Evolutionary conservation across 768 basidiomycete genomes (phyloP), one percentile per base, ranked within the genome.

Genomic region (Pleurotus platypus): DNA sequence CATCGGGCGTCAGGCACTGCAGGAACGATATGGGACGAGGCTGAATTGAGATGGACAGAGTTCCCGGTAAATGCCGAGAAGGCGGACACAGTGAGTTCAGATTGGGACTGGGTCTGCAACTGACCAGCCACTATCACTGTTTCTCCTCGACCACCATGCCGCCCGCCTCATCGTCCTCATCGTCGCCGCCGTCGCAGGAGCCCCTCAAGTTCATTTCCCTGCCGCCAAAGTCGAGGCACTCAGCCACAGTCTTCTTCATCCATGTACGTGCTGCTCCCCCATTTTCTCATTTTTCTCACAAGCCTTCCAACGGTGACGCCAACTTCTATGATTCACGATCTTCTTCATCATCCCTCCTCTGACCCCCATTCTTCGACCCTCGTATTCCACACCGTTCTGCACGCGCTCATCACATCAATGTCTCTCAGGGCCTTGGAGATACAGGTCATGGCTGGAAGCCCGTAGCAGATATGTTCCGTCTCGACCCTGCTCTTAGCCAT

Each of bases 401-500:
- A 11, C 66, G 73, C 46, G 65, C 74, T 43, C 83, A 80, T 60
- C 94, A 96, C 70, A 86, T 90, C 6, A 90, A 92, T 6, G 94
- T 92, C 0, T 43, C 57, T 39, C 64, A 92, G 89, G 89, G 91
- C 26, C 74, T 92, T 42, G 90, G 91, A 18, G 87, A 90, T 63
- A 78, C 81, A 51, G 90, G 89, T 2, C 65, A 78, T 61, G 92
- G 92, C 27, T 92, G 89, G 90, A 72, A 83, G 60, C 86, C 87
- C 9, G 83, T 94, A 37, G 89, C 89, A 20, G 78, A 85, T 57
- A 81, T 82, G 78, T 79, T 94, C 64, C 76, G 78, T 60, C 50
- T 53, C 1, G 79, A 85, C 59, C 67, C 78, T 37, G 75, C 67
- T 8, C 74, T 94, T 30, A 75, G 79, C 11, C 88, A 94, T 66